Evolutionary conservation across 306 rosid genomes (phyloP).

Genomic region (Prunus armeniaca): DNA sequence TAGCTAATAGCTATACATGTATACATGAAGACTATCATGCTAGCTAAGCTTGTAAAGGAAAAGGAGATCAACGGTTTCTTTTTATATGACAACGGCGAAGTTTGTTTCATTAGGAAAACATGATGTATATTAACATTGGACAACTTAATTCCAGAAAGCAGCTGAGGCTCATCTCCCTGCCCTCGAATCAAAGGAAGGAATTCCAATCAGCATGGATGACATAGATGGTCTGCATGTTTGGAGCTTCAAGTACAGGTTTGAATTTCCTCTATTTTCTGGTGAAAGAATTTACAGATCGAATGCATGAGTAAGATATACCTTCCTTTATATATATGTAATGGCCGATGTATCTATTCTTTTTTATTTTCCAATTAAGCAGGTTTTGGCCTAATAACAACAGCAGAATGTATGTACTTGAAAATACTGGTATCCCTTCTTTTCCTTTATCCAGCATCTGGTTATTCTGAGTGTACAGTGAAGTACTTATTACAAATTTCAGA

Average conservation of each 20-base stretch:
- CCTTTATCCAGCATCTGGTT: neutral
- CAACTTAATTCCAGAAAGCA: conserved; percentile 56
- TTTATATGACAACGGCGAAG: neutral
- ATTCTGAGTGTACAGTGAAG: neutral
- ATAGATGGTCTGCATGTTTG: conserved; percentile 83
- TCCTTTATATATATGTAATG: neutral
- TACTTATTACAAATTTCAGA: neutral
- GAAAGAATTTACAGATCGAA: no score
- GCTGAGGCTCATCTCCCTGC: conserved; percentile 83
- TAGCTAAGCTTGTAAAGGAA: neutral
- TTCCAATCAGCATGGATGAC: conserved; percentile 74
- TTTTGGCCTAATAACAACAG: conserved; percentile 98
- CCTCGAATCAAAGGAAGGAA: conserved; percentile 89
- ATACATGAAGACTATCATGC: neutral
- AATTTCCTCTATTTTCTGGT: neutral
- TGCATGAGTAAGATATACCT: neutral
- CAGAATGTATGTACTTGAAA: conserved; percentile 96
- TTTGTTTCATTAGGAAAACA: neutral
- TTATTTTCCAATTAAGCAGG: conserved; percentile 38
- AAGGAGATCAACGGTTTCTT: no score
- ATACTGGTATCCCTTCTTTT: conserved; percentile 57
- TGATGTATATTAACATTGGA: no score
- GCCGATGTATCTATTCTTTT: neutral
- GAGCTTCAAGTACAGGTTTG: conserved; percentile 93
- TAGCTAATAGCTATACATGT: neutral